Evolutionary conservation across 805 yeast species (phyloP).

Genomic region (Kazachstania taianensis): DNA sequence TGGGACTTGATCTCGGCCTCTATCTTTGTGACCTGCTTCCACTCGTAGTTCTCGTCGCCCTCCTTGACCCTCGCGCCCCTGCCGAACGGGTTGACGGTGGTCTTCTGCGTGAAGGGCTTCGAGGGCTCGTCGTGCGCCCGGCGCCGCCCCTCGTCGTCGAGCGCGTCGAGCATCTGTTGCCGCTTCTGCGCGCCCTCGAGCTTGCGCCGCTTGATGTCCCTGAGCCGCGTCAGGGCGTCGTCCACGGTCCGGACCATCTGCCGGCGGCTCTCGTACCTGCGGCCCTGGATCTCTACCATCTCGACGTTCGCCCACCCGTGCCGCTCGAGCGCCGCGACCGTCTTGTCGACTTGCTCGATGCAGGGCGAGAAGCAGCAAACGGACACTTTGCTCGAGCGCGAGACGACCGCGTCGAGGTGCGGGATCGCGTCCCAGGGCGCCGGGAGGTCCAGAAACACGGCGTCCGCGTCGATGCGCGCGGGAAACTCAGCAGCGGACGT

Average conservation of each 20-base stretch:
- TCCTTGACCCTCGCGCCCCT: conserved; percentile 75
- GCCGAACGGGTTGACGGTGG: conserved; percentile 86
- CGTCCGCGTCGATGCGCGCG: conserved; percentile 52
- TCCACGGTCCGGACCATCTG: conserved; percentile 74
- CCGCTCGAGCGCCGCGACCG: conserved; percentile 62
- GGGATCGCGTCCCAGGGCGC: conserved; percentile 96
- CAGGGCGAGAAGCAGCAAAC: conserved; percentile 97
- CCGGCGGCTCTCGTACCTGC: conserved; percentile 81
- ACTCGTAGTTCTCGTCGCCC: conserved; percentile 70
- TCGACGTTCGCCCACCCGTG: conserved; percentile 81
- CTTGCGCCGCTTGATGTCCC: conserved; percentile 69
- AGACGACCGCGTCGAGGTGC: conserved; percentile 49
- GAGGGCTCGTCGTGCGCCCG: too few species aligned
- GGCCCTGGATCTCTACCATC: conserved; percentile 83
- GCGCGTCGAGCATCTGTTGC: conserved; percentile 20
- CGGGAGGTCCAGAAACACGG: conserved; percentile 84
- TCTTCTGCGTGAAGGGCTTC: conserved; percentile 30
- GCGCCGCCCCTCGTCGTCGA: conserved; percentile 8
- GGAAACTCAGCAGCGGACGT: conserved; percentile 19
- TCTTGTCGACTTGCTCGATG: conserved; percentile 88
- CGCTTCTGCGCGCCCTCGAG: conserved; percentile 52
- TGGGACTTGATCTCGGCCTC: conserved; percentile 87
- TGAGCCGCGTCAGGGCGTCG: conserved; percentile 70
- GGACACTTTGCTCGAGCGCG: conserved; percentile 44
- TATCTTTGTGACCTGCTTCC: conserved; percentile 77